Percentiles rank a stretch among this genome's conserved stretches.
Conservation (phyloP, 352 stramenopile species). For the Plasmopara muralis region DNA sequence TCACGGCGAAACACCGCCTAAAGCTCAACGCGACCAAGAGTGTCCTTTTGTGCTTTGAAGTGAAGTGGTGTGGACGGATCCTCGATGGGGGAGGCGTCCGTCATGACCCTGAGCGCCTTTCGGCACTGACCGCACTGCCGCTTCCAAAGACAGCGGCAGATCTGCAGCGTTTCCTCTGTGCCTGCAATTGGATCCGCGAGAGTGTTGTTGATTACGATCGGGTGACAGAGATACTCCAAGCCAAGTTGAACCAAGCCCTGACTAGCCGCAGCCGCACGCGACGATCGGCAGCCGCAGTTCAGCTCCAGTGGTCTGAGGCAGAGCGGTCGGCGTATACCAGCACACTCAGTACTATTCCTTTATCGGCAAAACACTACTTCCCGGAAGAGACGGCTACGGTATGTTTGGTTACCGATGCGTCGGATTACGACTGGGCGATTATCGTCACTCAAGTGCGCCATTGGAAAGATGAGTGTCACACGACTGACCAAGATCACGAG, state of each 20-base stretch:
- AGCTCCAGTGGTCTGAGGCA: not conserved
- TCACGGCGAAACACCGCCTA: not conserved
- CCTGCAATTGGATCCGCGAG: not conserved
- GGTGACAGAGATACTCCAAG: not conserved
- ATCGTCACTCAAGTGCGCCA: too few species aligned
- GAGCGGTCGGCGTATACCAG: too few species aligned
- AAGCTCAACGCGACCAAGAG: not conserved
- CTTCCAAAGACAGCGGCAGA: not conserved
- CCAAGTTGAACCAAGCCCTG: not conserved
- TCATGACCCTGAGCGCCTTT: not conserved
- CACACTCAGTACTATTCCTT: too few species aligned
- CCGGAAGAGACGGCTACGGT: too few species aligned
- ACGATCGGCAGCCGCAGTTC: not conserved
- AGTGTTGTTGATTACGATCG: not conserved
- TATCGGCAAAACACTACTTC: too few species aligned
- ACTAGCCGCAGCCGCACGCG: not conserved
- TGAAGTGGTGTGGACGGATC: not conserved
- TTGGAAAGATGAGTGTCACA: too few species aligned
- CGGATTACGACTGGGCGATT: too few species aligned
- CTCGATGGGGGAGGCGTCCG: not conserved
- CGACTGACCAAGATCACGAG: too few species aligned
- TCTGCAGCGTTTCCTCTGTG: not conserved
- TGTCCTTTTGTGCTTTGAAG: not conserved
- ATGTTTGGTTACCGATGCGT: too few species aligned
- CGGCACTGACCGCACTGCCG: not conserved